Evolutionary conservation across 176 grass and related monocot genomes (phyloP).

Genomic region (Carex littledalei): DNA sequence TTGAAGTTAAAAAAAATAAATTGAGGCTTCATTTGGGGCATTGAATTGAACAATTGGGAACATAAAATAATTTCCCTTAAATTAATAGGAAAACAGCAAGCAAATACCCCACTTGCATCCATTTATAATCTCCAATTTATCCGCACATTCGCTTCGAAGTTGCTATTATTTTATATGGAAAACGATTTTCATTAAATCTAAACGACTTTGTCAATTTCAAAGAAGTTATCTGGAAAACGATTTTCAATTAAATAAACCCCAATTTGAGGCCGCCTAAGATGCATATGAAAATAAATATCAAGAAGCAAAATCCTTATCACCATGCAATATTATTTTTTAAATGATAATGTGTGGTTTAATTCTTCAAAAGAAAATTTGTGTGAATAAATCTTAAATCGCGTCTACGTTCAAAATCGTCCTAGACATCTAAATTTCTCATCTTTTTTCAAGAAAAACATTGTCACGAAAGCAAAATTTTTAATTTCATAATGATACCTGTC

Average conservation of each 20-base stretch:
- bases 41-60: not conserved
- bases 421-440: not conserved
- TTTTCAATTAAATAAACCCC: not conserved
- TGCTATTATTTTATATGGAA: not conserved
- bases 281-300: not conserved
- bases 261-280: not conserved
- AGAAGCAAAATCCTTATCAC: not conserved
- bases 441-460: not conserved
- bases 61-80: not conserved
- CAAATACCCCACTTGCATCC: not conserved
- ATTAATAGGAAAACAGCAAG: not conserved
- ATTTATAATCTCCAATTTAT: not conserved
- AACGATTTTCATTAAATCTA: not conserved
- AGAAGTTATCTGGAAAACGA: not conserved
- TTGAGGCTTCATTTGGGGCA: not conserved
- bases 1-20: no score
- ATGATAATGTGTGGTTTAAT: not conserved
- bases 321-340: not conserved
- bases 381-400: not conserved
- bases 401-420: not conserved
- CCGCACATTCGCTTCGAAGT: not conserved
- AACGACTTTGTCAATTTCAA: not conserved
- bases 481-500: no score
- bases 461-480: not conserved
- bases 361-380: not conserved